These are phyloP conservation scores for Coemansia sp. DNA, from an alignment of 371 early-diverging fungal species.

Conservation along the genomic window DNA sequence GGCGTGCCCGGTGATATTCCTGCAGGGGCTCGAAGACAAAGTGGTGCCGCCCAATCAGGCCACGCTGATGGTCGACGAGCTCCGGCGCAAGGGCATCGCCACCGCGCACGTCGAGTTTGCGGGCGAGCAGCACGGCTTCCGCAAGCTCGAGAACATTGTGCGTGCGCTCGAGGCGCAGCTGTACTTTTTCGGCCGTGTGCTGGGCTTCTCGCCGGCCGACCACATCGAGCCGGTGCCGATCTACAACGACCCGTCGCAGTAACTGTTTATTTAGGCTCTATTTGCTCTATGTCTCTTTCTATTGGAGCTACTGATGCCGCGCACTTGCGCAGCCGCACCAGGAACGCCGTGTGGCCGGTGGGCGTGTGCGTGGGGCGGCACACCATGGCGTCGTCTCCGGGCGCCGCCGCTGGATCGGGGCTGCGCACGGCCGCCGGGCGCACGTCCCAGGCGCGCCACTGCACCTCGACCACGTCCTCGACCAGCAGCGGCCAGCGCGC, in stretches of 20 bases:
- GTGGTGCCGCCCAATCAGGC: constrained; percentile 79
- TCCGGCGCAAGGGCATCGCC: constrained; percentile 60
- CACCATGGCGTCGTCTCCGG: constrained; percentile 17
- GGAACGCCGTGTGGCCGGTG: constrained; percentile 37
- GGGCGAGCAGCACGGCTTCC: constrained; percentile 69
- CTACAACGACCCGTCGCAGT: constrained; percentile 15
- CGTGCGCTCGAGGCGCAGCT: constrained; percentile 40
- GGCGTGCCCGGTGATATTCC: constrained; percentile 67
- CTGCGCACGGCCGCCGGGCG: constrained; percentile 62
- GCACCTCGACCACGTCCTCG: constrained; percentile 65
- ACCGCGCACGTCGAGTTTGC: constrained; percentile 70
- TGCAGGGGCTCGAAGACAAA: constrained; percentile 76
- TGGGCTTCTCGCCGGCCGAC: constrained; percentile 37
- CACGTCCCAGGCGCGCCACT: constrained; percentile 74
- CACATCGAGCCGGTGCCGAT: constrained; percentile 36
- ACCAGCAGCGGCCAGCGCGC: constrained; percentile 55
- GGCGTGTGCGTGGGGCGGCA: constrained; percentile 37
- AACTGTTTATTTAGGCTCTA: not conserved
- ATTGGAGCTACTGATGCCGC: not conserved
- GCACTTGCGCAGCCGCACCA: constrained; percentile 38
- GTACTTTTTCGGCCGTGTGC: constrained; percentile 39
- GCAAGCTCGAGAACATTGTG: constrained; percentile 29
- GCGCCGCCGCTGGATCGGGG: not conserved
- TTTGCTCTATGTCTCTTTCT: not conserved
- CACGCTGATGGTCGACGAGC: constrained; percentile 67